phyloP scores from a whole-genome alignment of 2,329 filamentous ascomycete genomes.

The Fusarium sp. region DNA sequence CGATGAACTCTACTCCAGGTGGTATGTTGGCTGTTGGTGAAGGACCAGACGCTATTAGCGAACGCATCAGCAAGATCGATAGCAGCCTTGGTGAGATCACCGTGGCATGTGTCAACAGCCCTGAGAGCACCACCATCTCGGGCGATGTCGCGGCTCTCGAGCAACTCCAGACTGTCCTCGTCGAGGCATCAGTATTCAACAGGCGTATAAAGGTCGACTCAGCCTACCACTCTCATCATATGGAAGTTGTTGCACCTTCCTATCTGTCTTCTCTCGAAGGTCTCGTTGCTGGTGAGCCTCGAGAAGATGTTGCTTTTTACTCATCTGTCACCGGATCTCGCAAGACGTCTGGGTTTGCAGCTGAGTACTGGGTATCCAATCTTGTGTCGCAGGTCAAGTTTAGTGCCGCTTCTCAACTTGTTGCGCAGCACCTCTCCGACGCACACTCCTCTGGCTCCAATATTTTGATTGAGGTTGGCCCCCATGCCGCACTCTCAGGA shows the following conservation, averaged over 20 bases:
- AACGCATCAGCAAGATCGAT: not conserved
- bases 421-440: too few species aligned
- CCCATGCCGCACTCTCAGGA: too few species aligned
- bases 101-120: conserved; percentile 44
- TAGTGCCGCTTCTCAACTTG: too few species aligned
- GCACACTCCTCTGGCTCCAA: too few species aligned
- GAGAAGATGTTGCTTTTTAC: not conserved
- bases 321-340: conserved; percentile 5
- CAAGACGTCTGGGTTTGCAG: conserved; percentile 8
- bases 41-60: not conserved
- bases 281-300: not conserved
- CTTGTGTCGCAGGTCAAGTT: too few species aligned
- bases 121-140: conserved; percentile 41
- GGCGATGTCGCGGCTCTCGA: conserved; percentile 42
- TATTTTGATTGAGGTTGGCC: too few species aligned
- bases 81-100: not conserved
- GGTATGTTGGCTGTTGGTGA: conserved; percentile 19
- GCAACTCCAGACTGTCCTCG: conserved; percentile 28
- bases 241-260: conserved; percentile 38
- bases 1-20: not conserved
- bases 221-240: conserved; percentile 58
- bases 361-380: too few species aligned
- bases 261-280: conserved; percentile 9
- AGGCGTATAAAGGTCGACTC: conserved; percentile 52
- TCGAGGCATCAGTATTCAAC: conserved; percentile 39